Conservation (phyloP, 805 yeast genomes). For the Yamadazyma tumulicola region DNA sequence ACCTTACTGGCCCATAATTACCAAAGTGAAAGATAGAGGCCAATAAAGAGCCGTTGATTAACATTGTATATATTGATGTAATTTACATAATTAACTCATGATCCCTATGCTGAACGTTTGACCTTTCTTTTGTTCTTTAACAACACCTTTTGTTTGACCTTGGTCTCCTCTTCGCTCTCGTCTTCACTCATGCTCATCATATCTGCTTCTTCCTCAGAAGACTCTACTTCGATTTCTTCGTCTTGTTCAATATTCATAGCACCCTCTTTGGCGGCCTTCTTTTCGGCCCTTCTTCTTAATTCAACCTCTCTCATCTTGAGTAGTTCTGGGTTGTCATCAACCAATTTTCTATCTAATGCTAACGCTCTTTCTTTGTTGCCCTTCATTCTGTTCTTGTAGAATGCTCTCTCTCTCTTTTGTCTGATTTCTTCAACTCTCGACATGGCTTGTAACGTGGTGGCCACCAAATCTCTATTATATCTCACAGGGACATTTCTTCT, state of each 20-base stretch:
- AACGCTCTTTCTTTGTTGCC: conserved; percentile 89
- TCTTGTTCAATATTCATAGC: conserved; percentile 42
- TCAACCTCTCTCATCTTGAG: conserved; percentile 93
- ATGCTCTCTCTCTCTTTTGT: conserved; percentile 93
- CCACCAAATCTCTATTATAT: conserved; percentile 93
- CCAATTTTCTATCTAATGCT: conserved; percentile 82
- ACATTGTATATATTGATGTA: conserved; percentile 6
- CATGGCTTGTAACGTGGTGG: conserved; percentile 94
- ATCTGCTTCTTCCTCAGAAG: conserved; percentile 25
- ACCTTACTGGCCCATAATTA: conserved; percentile 14
- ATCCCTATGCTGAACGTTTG: conserved; percentile 11
- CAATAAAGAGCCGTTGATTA: too few relatives aligned
- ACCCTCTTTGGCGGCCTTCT: conserved; percentile 57
- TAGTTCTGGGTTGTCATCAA: conserved; percentile 84
- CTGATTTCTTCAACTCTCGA: conserved; percentile 93
- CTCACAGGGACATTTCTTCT: conserved; percentile 98
- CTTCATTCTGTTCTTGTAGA: conserved; percentile 99
- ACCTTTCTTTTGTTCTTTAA: conserved; percentile 52
- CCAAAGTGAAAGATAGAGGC: too few relatives aligned
- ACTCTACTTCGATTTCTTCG: conserved; percentile 39
- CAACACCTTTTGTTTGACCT: conserved; percentile 52
- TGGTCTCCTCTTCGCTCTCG: conserved; percentile 32
- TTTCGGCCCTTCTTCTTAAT: conserved; percentile 71
- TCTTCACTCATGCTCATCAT: conserved; percentile 45
- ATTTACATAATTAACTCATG: conserved; percentile 10